Conservation (phyloP, 306 rosid genomes). For the Macrotyloma uniflorum region DNA sequence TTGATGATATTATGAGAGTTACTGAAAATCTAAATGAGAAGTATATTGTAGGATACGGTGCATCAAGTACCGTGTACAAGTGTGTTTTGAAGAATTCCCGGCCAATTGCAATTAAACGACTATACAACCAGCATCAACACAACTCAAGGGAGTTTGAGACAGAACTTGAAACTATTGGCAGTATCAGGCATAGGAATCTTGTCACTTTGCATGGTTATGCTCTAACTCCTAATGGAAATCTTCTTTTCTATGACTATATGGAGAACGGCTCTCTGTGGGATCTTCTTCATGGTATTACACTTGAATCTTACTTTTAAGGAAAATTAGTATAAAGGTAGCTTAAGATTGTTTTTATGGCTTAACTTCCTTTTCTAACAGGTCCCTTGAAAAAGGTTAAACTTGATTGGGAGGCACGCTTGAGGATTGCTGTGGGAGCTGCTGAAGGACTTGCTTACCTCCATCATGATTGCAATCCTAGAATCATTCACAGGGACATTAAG, state of each 20-base stretch:
- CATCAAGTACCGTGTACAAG: constrained; percentile 10
- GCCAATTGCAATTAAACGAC: constrained; percentile 20
- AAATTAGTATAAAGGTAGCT: neutral
- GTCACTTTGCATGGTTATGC: constrained; percentile 27
- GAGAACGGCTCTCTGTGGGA: constrained; percentile 28
- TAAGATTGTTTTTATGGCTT: neutral
- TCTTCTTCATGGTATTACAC: constrained; percentile 17
- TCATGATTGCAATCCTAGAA: constrained; percentile 22
- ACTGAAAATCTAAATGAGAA: constrained; percentile 18
- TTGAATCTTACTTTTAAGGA: neutral
- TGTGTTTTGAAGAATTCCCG: constrained; percentile 18
- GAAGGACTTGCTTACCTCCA: constrained; percentile 29
- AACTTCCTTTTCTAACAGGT: neutral
- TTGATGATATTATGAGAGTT: constrained; percentile 22
- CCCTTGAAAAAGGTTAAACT: constrained; percentile 26
- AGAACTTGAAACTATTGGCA: constrained; percentile 21
- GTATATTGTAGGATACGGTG: constrained; percentile 15
- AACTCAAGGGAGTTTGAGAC: constrained; percentile 25
- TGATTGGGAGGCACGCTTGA: constrained; percentile 27
- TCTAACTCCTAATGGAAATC: constrained; percentile 17
- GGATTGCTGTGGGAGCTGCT: constrained; percentile 20
- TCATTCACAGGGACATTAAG: constrained; percentile 12
- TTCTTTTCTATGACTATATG: constrained; percentile 25
- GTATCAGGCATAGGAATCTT: constrained; percentile 21
- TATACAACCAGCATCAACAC: neutral